Conservation (phyloP, 208 protist species). For the Naegleria fowleri region DNA sequence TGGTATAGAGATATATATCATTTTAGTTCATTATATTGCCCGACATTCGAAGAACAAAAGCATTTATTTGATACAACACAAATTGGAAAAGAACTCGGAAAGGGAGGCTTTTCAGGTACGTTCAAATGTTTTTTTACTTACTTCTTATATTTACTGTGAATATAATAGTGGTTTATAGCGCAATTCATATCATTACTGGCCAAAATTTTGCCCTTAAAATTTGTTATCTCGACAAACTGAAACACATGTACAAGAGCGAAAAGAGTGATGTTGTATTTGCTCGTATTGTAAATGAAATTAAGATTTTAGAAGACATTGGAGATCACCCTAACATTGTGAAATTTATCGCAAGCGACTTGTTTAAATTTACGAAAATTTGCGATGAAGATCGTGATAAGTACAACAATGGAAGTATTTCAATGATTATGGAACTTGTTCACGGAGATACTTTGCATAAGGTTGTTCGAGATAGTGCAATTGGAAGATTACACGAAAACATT, state of each 20-base stretch:
- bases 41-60: not conserved
- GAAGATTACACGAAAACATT: slow-evolving; percentile 64
- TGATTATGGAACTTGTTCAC: not conserved
- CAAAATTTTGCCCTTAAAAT: not conserved
- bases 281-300: not conserved
- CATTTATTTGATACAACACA: not conserved
- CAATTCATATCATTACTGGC: not conserved
- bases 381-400: not conserved
- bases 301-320: not conserved
- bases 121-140: no score
- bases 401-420: not conserved
- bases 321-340: not conserved
- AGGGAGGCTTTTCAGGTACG: not conserved
- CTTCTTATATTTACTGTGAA: no score
- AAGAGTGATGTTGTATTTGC: not conserved
- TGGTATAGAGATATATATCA: not conserved
- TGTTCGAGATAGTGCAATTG: not conserved
- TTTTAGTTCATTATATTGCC: not conserved
- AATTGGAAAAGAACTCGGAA: not conserved
- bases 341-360: not conserved
- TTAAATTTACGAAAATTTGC: not conserved
- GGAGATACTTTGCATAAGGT: not conserved
- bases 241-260: not conserved
- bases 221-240: not conserved
- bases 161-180: not conserved